Evolutionary conservation across 1,284 basidiomycete genomes (phyloP), one percentile per base, ranked within the genome.

Genomic region (Rhodotorula sp.): DNA sequence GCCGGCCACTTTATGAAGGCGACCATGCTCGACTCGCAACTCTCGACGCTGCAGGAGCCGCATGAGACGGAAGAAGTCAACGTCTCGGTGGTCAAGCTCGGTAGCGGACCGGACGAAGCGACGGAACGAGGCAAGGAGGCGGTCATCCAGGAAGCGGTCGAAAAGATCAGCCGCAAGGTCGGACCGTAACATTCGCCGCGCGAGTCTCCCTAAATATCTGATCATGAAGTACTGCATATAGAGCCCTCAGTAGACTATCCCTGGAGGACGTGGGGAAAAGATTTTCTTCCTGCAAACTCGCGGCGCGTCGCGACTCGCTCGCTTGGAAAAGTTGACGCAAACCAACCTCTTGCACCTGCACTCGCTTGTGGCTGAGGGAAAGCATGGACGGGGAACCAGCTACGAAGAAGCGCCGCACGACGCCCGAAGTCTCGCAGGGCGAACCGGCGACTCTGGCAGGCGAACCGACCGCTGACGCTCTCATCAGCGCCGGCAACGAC

Each of bases 1-100:
- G 81, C 87, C 73, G 88, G 87, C 0, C 95, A 98, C 81, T 96
- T 92, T 76, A 93, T 97, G 89, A 93, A 93, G 80, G 86, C 87
- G 33, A 79, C 80, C 30, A 95, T 97, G 94, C 83, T 98, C 72
- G 88, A 90, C 64, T 90, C 89, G 73, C 95, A 97, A 82, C 79
- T 96, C 71, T 82, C 82, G 26, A 89, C 91, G 48, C 79, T 98
- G 69, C 91, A 97, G 81, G 46, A 49, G 30, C 74, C 74, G 12
- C 57, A 67, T 33, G 53, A 71, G 58, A 62, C 66, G 44, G 60
- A 60, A 45, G 72, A 74, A 56, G 55, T 48, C 17, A 57, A 69
- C 42, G 70, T 74, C 26, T 67, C 62, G 24, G 61, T 67, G 2
- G 68, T 75, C 42, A 46, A 37, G 29, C 68, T 75, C 6, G 74